Evolutionary conservation across 2,329 filamentous ascomycete genomes (phyloP).

Genomic region (Berkeleyomyces rouxiae): DNA sequence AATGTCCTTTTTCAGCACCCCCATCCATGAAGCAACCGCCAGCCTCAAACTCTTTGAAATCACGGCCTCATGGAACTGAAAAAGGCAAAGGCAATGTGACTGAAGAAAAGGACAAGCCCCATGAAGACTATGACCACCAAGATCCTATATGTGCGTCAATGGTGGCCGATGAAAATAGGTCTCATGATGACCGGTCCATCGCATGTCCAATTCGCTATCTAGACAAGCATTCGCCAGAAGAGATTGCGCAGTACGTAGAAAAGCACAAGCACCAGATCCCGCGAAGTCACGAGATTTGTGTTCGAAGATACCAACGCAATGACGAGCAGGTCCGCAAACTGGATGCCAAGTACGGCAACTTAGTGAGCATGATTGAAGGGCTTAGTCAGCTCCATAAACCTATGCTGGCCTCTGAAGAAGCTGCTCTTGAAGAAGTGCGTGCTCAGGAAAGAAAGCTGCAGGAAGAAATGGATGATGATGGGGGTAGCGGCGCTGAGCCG

Average conservation of each 20-base stretch:
- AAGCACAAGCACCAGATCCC: conserved; percentile 91
- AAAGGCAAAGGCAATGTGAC: conserved; percentile 14
- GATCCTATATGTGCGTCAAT: conserved; percentile 50
- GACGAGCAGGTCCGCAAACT: conserved; percentile 72
- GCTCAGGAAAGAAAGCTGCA: conserved; percentile 19
- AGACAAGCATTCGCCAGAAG: conserved; percentile 82
- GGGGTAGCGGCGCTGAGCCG: background rate
- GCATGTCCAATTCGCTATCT: conserved; percentile 88
- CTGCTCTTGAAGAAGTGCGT: conserved; percentile 24
- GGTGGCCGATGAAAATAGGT: conserved; percentile 39
- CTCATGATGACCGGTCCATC: conserved; percentile 32
- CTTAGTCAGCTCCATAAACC: conserved; percentile 75
- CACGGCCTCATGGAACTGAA: conserved; percentile 12
- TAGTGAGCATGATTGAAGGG: conserved; percentile 88
- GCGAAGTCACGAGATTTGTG: conserved; percentile 81
- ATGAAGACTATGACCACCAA: conserved; percentile 22
- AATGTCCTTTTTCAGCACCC: conserved; percentile 55
- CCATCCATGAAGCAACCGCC: background rate
- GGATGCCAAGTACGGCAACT: conserved; percentile 83
- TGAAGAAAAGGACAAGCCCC: conserved; percentile 15
- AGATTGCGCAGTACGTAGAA: conserved; percentile 85
- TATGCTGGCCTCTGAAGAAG: conserved; percentile 50
- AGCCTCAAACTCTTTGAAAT: background rate
- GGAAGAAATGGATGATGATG: conserved; percentile 28
- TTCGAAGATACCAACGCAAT: conserved; percentile 76